phyloP scores from a whole-genome alignment of 2,329 filamentous ascomycete species.

The Mycosphaerella sp. region DNA sequence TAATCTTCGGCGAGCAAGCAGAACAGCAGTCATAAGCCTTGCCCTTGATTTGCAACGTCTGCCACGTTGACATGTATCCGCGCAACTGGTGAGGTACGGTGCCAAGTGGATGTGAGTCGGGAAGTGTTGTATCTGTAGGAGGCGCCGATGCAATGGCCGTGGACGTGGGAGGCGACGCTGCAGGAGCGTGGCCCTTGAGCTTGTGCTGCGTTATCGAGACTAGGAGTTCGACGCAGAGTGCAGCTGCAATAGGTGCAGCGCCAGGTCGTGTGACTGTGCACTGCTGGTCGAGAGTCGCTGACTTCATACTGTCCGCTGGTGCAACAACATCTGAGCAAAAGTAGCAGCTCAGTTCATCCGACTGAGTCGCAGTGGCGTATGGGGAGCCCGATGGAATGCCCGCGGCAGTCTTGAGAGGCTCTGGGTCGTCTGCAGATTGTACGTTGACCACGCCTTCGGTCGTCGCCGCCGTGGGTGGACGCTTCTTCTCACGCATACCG shows the following conservation, averaged over 20 bases:
- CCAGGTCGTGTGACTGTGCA: conserved; percentile 95
- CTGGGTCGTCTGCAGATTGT: conserved; percentile 21
- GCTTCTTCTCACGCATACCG: conserved; percentile 52
- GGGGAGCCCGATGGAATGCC: conserved; percentile 17
- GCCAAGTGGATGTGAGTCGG: conserved; percentile 51
- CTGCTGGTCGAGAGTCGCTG: conserved; percentile 93
- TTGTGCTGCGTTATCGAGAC: conserved; percentile 74
- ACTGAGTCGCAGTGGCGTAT: conserved; percentile 11
- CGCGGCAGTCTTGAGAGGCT: conserved; percentile 21
- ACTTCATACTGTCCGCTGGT: conserved; percentile 86
- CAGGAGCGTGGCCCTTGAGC: conserved; percentile 37
- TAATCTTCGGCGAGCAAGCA: conserved; percentile 66
- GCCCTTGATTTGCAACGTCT: conserved; percentile 66
- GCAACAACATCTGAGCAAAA: conserved; percentile 98
- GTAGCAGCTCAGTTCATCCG: conserved; percentile 78
- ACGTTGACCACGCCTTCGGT: conserved; percentile 21
- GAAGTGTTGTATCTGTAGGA: conserved; percentile 29
- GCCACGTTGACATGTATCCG: conserved; percentile 68
- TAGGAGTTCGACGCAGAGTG: conserved; percentile 81
- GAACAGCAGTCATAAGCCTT: conserved; percentile 75
- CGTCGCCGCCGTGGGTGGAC: conserved; percentile 13
- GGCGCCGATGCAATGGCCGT: conserved; percentile 29
- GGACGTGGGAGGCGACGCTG: conserved; percentile 26
- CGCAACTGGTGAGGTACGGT: conserved; percentile 75
- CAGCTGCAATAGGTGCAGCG: conserved; percentile 85